A percentile compares a stretch with the other conserved stretches of the same genome.
These are phyloP conservation scores for Diaporthe sp. DNA, from an alignment of 2,329 filamentous ascomycete genomes.

Conservation along the genomic window DNA sequence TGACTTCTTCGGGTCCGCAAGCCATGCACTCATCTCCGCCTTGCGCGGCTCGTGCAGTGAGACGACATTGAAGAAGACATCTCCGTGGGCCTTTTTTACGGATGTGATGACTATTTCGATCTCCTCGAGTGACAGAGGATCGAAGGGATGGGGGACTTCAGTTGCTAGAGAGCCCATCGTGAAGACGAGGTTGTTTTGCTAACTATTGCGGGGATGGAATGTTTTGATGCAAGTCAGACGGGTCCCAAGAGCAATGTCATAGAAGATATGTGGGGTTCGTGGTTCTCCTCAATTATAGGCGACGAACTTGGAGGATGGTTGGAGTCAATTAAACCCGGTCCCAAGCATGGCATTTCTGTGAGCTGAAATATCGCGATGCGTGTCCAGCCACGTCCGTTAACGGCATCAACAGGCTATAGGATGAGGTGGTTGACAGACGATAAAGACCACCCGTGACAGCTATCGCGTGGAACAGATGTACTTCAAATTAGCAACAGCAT, in stretches of 20 bases:
- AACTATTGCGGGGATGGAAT: not conserved
- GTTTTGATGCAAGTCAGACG: not conserved
- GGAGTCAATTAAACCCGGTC: not conserved
- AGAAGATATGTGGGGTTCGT: not conserved
- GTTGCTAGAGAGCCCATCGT: conserved; percentile 42
- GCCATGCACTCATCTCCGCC: conserved; percentile 84
- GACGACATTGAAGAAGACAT: conserved; percentile 88
- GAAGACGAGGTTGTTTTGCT: not conserved
- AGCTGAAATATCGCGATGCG: conserved; percentile 1
- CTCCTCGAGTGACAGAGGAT: conserved; percentile 80
- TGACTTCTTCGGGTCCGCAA: conserved; percentile 72
- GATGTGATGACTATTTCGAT: conserved; percentile 79
- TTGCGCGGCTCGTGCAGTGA: conserved; percentile 89
- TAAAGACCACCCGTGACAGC: conserved; percentile 25
- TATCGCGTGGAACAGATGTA: conserved; percentile 26
- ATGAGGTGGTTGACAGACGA: conserved; percentile 18
- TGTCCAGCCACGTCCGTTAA: conserved; percentile 27
- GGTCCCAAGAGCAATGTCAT: not conserved
- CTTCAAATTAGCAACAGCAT: conserved; percentile 37
- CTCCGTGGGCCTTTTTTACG: conserved; percentile 77
- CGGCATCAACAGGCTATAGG: conserved; percentile 24
- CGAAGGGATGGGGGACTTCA: conserved; percentile 74
- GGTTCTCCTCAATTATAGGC: not conserved
- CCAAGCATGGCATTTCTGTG: not conserved
- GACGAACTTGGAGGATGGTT: not conserved